Base-by-base conservation (phyloP, 495 filamentous ascomycete species). In the Aspergillus funiculosus region DNA sequence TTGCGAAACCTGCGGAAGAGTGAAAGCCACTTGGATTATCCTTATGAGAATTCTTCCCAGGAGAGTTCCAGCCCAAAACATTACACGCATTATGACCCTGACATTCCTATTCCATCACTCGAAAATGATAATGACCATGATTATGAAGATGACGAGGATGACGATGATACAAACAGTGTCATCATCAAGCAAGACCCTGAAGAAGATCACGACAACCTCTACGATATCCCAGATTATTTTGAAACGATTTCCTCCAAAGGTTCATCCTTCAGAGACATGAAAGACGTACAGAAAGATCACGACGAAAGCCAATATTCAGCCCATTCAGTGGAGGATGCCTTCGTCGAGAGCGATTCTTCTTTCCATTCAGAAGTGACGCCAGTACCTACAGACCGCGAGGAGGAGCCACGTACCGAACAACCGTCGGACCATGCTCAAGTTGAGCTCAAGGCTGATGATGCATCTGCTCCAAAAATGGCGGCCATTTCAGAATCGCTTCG, bases 1-100 rank as follows among this genome's bases (percentile, higher is more conserved):
- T 67, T 95, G 37, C 80, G 88, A 11, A 89, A 89, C 45, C 82
- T 97, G 17, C 89, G 90, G 53, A 83, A 84, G 30, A 78, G 82
- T 38, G 77, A 81, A 37, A 61, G 62, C 44, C 70, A 71, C 28
- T 25, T 62, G 10, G 63, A 68, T 27, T 82, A 87, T 36, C 79
- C 79, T n/a, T 75, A 79, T 45, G 79, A 80, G 32, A 75, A 74
- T 42, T 82, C 79, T 42, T 80, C 76, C 0, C 78, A 82, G 6
- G 62, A 76, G 0, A 66, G 64, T 4, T 71, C 75, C 1, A 79
- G 77, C 49, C 69, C 75, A 17, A 67, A 71, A 43, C 69, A 69
- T 13, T 77, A 79, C 50, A 65, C 62, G 38, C 50, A 69, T 54
- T 66, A 89, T 43, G 89, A 95, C 61, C 90, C 88, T 1, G 89